Evolutionary conservation across 345 rosid species (phyloP).

Genomic region (Brassica incana): DNA sequence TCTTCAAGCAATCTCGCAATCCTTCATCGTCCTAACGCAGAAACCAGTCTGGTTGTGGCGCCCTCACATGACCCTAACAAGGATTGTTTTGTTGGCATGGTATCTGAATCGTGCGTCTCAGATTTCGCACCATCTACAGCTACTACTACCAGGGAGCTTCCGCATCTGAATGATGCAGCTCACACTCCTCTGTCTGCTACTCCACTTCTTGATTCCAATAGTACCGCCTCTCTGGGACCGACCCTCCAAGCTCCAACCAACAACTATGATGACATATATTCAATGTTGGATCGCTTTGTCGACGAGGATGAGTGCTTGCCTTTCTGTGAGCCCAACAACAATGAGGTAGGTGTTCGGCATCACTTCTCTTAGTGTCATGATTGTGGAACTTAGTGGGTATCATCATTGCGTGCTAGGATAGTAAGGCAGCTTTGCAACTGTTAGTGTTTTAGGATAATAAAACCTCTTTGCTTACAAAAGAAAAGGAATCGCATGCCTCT

Average conservation of each 20-base stretch:
- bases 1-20: background rate
- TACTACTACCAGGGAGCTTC: conserved; percentile 15
- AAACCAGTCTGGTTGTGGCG: conserved; percentile 15
- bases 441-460: background rate
- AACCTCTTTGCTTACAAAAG: background rate
- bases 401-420: background rate
- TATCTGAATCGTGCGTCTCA: conserved; percentile 31
- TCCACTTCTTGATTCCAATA: background rate
- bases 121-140: conserved; percentile 18
- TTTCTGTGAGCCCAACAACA: conserved; percentile 5
- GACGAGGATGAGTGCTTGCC: conserved; percentile 23
- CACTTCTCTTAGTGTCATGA: background rate
- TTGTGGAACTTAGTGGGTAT: background rate
- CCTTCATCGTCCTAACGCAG: background rate
- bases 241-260: background rate
- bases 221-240: background rate
- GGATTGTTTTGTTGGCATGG: conserved; percentile 23
- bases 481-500: background rate
- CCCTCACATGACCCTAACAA: background rate
- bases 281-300: conserved; percentile 35
- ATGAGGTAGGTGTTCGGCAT: conserved; percentile 31
- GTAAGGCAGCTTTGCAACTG: background rate
- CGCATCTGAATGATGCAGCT: conserved; percentile 17
- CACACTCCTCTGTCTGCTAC: conserved; percentile 10
- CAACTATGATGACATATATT: conserved; percentile 23